Conservation (phyloP, 768 basidiomycete genomes). For the Phlegmacium glaucopus region DNA sequence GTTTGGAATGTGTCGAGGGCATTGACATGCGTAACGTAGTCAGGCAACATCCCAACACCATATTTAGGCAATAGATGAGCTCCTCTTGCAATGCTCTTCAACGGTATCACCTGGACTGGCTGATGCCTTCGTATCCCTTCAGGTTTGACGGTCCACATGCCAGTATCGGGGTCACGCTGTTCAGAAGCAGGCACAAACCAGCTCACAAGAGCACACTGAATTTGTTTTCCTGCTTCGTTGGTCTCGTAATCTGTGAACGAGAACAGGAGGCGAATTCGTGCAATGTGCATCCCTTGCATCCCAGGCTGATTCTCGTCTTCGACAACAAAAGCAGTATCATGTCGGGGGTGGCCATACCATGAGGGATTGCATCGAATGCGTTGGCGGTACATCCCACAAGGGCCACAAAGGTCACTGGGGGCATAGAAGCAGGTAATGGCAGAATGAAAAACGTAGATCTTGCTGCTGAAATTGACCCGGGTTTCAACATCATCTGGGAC, state of each 20-base stretch:
- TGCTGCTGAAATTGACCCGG: constrained; percentile 11
- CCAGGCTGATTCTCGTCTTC: constrained; percentile 14
- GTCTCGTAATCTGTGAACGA: constrained; percentile 15
- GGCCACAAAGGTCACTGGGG: constrained; percentile 27
- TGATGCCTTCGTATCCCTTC: constrained; percentile 9
- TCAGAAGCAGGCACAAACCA: constrained; percentile 15
- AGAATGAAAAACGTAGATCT: constrained; percentile 23
- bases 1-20: constrained; percentile 17
- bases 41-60: constrained; percentile 13
- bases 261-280: constrained; percentile 20
- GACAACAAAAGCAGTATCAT: constrained; percentile 27
- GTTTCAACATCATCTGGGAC: constrained; percentile 3
- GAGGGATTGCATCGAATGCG: constrained; percentile 22
- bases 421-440: constrained; percentile 24
- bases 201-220: constrained; percentile 17
- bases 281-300: constrained; percentile 21
- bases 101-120: constrained; percentile 14
- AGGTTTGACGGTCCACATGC: constrained; percentile 26
- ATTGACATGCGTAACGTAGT: constrained; percentile 13
- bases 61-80: constrained; percentile 25
- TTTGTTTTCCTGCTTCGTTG: constrained; percentile 1
- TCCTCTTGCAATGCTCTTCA: constrained; percentile 20
- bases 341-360: constrained; percentile 16
- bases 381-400: constrained; percentile 25
- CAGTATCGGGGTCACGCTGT: constrained; percentile 22